phyloP scores from a whole-genome alignment of 2,329 filamentous ascomycete species.

The Gnomoniopsis sp. region DNA sequence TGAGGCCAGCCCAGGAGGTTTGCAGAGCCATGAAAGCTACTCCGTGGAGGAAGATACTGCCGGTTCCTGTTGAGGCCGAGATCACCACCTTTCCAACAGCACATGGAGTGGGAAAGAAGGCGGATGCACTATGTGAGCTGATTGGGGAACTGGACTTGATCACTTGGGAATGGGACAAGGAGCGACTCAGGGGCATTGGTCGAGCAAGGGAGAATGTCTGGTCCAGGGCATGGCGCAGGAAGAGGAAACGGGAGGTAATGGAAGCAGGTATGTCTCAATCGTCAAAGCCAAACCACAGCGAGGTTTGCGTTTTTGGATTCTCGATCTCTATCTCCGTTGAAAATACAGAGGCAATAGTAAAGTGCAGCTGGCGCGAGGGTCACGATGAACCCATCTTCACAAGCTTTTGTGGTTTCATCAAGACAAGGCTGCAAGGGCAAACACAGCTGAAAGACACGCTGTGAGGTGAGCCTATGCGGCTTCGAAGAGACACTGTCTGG shows the following conservation, averaged over 20 bases:
- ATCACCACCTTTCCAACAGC: constrained; percentile 42
- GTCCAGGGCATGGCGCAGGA: constrained; percentile 69
- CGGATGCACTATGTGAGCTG: constrained; percentile 36
- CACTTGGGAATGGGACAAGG: constrained; percentile 61
- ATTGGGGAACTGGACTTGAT: constrained; percentile 55
- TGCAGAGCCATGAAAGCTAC: constrained; percentile 41
- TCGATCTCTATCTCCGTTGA: constrained; percentile 46
- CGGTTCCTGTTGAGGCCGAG: constrained; percentile 36
- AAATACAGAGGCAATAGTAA: constrained; percentile 40
- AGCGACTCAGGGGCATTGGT: constrained; percentile 54
- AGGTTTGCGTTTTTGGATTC: constrained; percentile 53
- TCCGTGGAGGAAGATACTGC: constrained; percentile 40
- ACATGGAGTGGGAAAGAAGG: constrained; percentile 37
- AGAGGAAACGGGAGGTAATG: constrained; percentile 38
- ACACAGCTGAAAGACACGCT: neutral
- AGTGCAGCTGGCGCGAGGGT: constrained; percentile 72
- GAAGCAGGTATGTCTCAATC: constrained; percentile 6
- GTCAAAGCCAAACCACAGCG: constrained; percentile 23
- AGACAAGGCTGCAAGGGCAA: constrained; percentile 41
- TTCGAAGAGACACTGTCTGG: neutral
- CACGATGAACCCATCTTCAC: constrained; percentile 72
- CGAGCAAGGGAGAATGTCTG: constrained; percentile 71
- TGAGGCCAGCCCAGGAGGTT: constrained; percentile 55
- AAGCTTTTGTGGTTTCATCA: constrained; percentile 81
- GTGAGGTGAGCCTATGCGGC: neutral